Conservation (phyloP, 1,284 basidiomycete species). For the Phlebopus sp. region DNA sequence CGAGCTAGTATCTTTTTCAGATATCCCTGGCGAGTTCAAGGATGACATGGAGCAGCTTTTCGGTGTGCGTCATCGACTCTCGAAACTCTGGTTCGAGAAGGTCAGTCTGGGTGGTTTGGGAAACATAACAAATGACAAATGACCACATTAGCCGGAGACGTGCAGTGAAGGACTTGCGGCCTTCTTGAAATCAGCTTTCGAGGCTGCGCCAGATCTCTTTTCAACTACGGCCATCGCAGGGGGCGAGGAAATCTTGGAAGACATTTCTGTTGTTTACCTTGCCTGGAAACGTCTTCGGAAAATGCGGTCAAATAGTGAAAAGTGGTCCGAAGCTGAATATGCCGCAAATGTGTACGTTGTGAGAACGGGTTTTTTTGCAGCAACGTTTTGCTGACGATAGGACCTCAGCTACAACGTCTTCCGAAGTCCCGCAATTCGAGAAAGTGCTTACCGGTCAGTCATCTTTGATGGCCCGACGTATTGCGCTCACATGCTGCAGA, state of each 20-base stretch:
- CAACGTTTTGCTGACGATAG: background rate
- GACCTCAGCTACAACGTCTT: constrained; percentile 45
- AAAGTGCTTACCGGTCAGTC: constrained; percentile 42
- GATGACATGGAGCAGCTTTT: constrained; percentile 35
- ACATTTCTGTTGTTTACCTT: constrained; percentile 39
- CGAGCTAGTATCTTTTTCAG: constrained; percentile 37
- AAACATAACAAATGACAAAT: constrained; percentile 6
- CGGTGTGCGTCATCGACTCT: constrained; percentile 27
- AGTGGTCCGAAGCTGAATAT: constrained; percentile 54
- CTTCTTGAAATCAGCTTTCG: constrained; percentile 41
- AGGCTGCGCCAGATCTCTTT: constrained; percentile 41
- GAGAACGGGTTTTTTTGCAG: background rate
- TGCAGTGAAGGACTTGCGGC: constrained; percentile 32
- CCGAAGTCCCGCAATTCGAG: constrained; percentile 42
- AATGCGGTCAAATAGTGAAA: constrained; percentile 44
- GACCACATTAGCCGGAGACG: constrained; percentile 9
- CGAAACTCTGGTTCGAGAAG: constrained; percentile 35
- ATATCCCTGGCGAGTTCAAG: constrained; percentile 35
- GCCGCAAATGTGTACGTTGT: constrained; percentile 49
- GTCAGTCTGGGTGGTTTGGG: constrained; percentile 8
- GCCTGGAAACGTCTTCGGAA: constrained; percentile 44
- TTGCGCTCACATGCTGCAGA: constrained; percentile 29
- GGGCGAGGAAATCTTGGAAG: constrained; percentile 34
- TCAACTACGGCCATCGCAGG: constrained; percentile 22
- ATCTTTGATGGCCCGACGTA: background rate